Evolutionary conservation across 164 flowering plant species (phyloP), one percentile per base, ranked within the genome.

Genomic region (Magnolia sinica): DNA sequence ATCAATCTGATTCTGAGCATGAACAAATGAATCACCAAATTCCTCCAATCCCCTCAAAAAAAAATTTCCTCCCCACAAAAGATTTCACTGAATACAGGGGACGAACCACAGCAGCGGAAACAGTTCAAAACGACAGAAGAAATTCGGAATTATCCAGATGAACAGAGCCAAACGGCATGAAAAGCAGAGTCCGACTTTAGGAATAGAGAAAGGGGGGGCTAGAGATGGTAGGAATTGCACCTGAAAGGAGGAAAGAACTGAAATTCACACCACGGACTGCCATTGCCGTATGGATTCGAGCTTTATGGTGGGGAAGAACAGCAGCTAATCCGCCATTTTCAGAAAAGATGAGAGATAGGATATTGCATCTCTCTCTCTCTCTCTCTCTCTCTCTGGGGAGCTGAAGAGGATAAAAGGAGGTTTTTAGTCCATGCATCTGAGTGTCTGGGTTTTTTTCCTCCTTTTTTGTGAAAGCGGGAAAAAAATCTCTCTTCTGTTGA

Each of bases 221-320:
- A 22, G 0, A 68, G 51, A 23, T n/a, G 4, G 0, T 16, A 77
- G 59, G 67, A 52, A 7, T 10, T 0, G 22, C 81, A 93, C 97
- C 96, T 84, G 94, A 88, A 79, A 87, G 87, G 58, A 85, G 31
- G 69, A 87, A 89, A 31, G 86, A 86, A 74, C 91, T 87, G 73
- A 91, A 91, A 76, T 85, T 86, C 74, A 90, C 81, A 72, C 90
- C 87, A 58, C 91, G 91, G 64, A 89, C 77, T 1, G 92, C 93
- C 98, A 95, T 95, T 49, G 5, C 23, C 9, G 70, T 22, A 73
- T n/a, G 50, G 19, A 31, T 11, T 58, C 51, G 45, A 72, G 74
- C 59, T 72, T 10, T 27, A 50, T 45, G 64, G 45, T 16, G 74
- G 64, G 51, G 14, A 10, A 59, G 13, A 59, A 73, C 2, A 50